A percentile compares a stretch with the other conserved stretches of the same genome.
phyloP scores from a whole-genome alignment of 1,284 basidiomycete species.

The Apiotrichum sp. region DNA sequence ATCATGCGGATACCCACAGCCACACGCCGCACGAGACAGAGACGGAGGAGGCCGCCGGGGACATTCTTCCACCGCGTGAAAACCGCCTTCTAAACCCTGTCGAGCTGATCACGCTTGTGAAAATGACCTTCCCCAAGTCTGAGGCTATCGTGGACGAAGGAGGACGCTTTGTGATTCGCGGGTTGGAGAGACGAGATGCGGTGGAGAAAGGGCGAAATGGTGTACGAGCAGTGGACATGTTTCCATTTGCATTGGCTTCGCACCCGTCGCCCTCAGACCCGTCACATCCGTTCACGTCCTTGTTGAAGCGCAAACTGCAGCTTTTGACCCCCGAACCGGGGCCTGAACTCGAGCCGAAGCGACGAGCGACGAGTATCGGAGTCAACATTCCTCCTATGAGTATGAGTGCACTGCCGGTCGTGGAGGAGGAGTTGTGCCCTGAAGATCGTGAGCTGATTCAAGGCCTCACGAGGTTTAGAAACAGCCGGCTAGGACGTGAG shows the following conservation, averaged over 20 bases:
- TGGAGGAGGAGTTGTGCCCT: slow-evolving; percentile 14
- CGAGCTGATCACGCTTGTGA: slow-evolving; percentile 35
- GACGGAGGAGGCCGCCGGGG: background rate
- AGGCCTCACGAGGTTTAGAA: slow-evolving; percentile 33
- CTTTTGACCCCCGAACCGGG: slow-evolving; percentile 21
- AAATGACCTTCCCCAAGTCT: slow-evolving; percentile 41
- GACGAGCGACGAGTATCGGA: slow-evolving; percentile 9
- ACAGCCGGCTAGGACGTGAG: slow-evolving; percentile 30
- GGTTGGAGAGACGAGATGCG: slow-evolving; percentile 33
- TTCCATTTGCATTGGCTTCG: slow-evolving; percentile 32
- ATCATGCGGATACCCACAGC: background rate
- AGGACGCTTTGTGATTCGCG: slow-evolving; percentile 37
- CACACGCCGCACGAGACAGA: background rate
- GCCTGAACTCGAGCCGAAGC: background rate
- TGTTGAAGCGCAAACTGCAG: slow-evolving; percentile 31
- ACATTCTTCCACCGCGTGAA: slow-evolving; percentile 2
- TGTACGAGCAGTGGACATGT: slow-evolving; percentile 29
- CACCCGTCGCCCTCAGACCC: slow-evolving; percentile 24
- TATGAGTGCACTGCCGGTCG: background rate
- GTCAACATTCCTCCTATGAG: slow-evolving; percentile 7
- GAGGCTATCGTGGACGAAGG: slow-evolving; percentile 32
- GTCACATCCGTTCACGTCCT: slow-evolving; percentile 25
- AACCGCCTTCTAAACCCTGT: slow-evolving; percentile 37
- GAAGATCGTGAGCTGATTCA: slow-evolving; percentile 37
- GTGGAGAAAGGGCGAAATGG: slow-evolving; percentile 22